Base-by-base conservation (phyloP, 345 rosid genomes). In the Arabidopsis suecica region DNA sequence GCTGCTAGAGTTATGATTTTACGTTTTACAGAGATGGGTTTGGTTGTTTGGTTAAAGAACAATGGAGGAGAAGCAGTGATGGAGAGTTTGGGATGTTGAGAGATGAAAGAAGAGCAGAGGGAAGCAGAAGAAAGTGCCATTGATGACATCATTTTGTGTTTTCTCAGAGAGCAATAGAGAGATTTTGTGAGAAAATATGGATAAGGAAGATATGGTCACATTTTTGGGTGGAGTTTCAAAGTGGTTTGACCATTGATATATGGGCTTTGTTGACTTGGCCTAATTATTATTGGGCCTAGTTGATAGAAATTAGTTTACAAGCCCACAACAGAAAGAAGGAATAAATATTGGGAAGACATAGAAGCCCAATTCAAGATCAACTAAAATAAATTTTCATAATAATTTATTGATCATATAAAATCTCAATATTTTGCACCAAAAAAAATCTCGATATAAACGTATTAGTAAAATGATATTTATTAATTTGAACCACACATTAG, bases 1-100 rank as follows among this genome's bases (percentile, higher is more conserved):
- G 86, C 84, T 11, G 88, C 89, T 12, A 77, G 73, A 59, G 82
- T 57, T 8, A 60, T 45, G n/a, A 66, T 25, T 75, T 42, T 86
- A 25, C 69, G 81, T 56, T 75, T 84, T 68, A 75, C 51, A n/a
- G 82, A 78, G 11, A 80, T 73, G 72, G 84, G 76, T 73, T 36
- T 64, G 63, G 65, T 53, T 50, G 23, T 67, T 16, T 47, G 76
- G 67, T 3, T 34, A 37, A 0, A 54, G 37, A 63, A 56, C 45
- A 13, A 77, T 57, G 66, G 77, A 65, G 75, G 68, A 48, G 68
- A 47, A 63, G 65, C 44, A 25, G 50, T 50, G 23, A 50, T n/a
- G 42, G 68, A 78, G 65, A 71, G 71, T 58, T 65, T 77, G 5
- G 67, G 72, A 54, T 56, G 67, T 67, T 60, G 61, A 9, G 69